These are phyloP conservation scores for Thecaphora frezii DNA, from an alignment of 1,284 basidiomycete genomes.

Conservation along the genomic window DNA sequence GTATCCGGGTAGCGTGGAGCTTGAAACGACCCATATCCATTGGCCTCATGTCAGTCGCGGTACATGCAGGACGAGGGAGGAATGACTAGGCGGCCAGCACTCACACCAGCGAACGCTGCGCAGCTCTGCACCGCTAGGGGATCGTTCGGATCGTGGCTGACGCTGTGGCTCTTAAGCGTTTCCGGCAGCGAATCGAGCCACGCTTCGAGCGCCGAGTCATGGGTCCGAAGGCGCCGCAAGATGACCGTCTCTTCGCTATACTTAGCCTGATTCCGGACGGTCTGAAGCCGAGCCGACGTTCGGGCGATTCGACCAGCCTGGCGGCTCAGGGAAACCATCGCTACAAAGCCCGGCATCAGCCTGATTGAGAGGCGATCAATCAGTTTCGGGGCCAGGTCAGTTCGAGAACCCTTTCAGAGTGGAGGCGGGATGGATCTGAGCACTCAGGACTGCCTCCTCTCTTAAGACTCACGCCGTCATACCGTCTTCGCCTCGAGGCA, in stretches of 20 bases:
- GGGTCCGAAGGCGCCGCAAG: not conserved
- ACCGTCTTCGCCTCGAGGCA: not conserved
- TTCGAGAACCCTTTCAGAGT: no score
- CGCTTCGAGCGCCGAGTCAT: slow-evolving; percentile 4
- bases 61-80: not conserved
- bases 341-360: slow-evolving; percentile 5
- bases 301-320: slow-evolving; percentile 2
- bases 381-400: no score
- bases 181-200: slow-evolving; percentile 5
- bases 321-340: slow-evolving; percentile 2
- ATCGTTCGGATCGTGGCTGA: not conserved
- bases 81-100: not conserved
- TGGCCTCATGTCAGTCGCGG: not conserved
- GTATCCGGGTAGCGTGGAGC: slow-evolving; percentile 4
- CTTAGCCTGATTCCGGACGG: not conserved
- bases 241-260: not conserved
- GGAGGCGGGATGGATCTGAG: not conserved
- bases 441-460: not conserved
- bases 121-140: slow-evolving; percentile 4
- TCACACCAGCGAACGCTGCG: not conserved
- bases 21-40: no score
- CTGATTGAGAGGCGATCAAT: no score
- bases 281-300: slow-evolving; percentile 3
- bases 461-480: not conserved
- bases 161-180: not conserved